Base-by-base conservation (phyloP, 805 yeast species). In the Diddensiella caesifluorescens region DNA sequence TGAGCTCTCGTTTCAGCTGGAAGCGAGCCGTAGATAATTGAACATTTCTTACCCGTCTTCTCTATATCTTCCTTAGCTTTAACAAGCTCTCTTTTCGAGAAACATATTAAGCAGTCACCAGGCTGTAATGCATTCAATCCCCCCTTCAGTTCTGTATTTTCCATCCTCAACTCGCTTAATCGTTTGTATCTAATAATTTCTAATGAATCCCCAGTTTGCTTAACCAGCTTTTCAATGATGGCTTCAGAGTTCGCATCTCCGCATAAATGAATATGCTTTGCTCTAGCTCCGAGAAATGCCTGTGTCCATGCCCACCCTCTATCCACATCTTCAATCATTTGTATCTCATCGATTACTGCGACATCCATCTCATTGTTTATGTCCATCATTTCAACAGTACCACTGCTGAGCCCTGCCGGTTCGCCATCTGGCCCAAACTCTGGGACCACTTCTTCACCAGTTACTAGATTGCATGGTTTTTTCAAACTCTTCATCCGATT, bases 281-380 rank as follows among this genome's bases (percentile, higher is more conserved):
- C 94, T 45, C 75, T 74, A 0, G 80, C 92, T 3, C 97, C 97
- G 25, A 92, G 65, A 1, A 92, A 65, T 0, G 95, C 97, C 51
- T 79, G 78, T 0, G 97, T 83, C 97, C 98, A 92, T 0, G 96
- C 95, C 66, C 84, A 79, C 0, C 99, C 99, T 49, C 99, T 65
- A 13, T 65, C 65, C 5, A 67, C 66, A 56, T 89, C 95, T 1
- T 76, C 78, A 52, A 92, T 78, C 97, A 92, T 88, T 61, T 92
- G 98, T 50, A 92, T 90, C 60, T 92, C 98, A 66, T 92, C 98
- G 21, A 92, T 74, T 16, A 92, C 89, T 40, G 92, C 89, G 18
- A 88, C 82, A 51, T 92, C 98, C 70, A 81, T 77, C 27, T 73
- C 71, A 29, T 70, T 74, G 35, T 67, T 67, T 31, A 78, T 50